Evolutionary conservation across 2,329 filamentous ascomycete genomes (phyloP).

Genomic region (Fusarium succisae): DNA sequence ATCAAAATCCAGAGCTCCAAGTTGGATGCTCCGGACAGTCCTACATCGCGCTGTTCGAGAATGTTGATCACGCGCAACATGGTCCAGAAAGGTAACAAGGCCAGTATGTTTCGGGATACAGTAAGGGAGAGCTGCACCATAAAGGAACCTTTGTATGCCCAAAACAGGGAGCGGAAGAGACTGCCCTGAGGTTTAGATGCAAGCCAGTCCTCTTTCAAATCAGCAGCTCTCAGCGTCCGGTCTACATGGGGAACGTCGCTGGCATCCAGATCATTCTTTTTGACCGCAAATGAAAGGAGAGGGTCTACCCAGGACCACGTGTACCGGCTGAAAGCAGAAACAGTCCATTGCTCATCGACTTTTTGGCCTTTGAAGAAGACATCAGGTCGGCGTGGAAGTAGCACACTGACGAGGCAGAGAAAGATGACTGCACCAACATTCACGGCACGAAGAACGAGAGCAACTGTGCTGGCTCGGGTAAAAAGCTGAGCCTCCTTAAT

Average conservation of each 20-base stretch:
- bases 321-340: slow-evolving; percentile 67
- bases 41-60: slow-evolving; percentile 65
- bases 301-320: slow-evolving; percentile 72
- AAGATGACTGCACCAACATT: slow-evolving; percentile 58
- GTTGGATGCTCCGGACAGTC: slow-evolving; percentile 52
- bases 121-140: slow-evolving; percentile 68
- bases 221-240: slow-evolving; percentile 62
- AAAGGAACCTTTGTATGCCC: slow-evolving; percentile 66
- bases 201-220: slow-evolving; percentile 61
- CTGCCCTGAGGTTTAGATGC: slow-evolving; percentile 55
- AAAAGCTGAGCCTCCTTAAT: slow-evolving; percentile 47
- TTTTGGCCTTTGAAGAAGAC: slow-evolving; percentile 67
- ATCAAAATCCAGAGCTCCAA: slow-evolving; percentile 75
- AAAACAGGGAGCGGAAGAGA: slow-evolving; percentile 69
- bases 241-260: slow-evolving; percentile 70
- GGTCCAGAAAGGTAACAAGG: slow-evolving; percentile 75
- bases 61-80: slow-evolving; percentile 72
- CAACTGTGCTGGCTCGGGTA: slow-evolving; percentile 50
- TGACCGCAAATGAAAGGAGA: slow-evolving; percentile 63
- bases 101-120: slow-evolving; percentile 63
- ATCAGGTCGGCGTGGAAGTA: slow-evolving; percentile 73
- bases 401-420: slow-evolving; percentile 60
- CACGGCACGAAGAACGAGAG: slow-evolving; percentile 56
- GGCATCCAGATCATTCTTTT: slow-evolving; percentile 69
- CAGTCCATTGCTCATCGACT: slow-evolving; percentile 72